Conservation (phyloP, 2,329 filamentous ascomycete genomes). For the Endothia cerciana region DNA sequence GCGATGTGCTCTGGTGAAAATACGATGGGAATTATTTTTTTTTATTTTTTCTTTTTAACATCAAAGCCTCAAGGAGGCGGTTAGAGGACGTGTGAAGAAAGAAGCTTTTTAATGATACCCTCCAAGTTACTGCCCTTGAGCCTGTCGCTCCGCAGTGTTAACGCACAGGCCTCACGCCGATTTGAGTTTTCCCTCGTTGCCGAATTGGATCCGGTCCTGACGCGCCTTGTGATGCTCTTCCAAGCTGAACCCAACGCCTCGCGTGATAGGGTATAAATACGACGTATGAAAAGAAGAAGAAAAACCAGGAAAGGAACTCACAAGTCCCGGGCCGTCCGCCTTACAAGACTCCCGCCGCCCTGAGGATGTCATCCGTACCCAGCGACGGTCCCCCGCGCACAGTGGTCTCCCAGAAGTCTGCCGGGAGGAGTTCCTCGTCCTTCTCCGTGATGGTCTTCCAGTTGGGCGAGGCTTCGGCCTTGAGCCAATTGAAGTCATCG, state of each 20-base stretch:
- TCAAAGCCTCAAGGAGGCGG: not conserved
- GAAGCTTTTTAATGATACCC: not conserved
- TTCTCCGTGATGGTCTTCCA: slow-evolving; percentile 72
- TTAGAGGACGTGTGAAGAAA: not conserved
- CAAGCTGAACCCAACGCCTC: slow-evolving; percentile 4
- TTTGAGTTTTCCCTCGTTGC: not conserved
- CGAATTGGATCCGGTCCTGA: not conserved
- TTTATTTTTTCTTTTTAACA: too few relatives aligned
- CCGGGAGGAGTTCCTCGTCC: slow-evolving; percentile 53
- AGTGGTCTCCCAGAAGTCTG: slow-evolving; percentile 70
- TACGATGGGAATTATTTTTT: too few relatives aligned
- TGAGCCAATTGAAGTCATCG: slow-evolving; percentile 98
- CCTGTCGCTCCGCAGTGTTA: not conserved
- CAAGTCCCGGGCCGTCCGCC: not conserved
- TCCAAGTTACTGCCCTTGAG: not conserved
- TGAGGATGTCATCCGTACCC: slow-evolving; percentile 68
- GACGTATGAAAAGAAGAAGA: not conserved
- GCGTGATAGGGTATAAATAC: not conserved
- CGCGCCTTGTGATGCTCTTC: slow-evolving; percentile 4
- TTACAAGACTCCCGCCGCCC: slow-evolving; percentile 47
- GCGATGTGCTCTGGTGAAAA: not conserved
- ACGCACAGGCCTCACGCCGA: not conserved
- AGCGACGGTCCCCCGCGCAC: slow-evolving; percentile 66
- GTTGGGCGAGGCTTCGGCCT: slow-evolving; percentile 82
- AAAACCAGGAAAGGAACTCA: too few relatives aligned